Evolutionary conservation across 805 yeast genomes (phyloP).

Genomic region (Priceomyces carsonii): DNA sequence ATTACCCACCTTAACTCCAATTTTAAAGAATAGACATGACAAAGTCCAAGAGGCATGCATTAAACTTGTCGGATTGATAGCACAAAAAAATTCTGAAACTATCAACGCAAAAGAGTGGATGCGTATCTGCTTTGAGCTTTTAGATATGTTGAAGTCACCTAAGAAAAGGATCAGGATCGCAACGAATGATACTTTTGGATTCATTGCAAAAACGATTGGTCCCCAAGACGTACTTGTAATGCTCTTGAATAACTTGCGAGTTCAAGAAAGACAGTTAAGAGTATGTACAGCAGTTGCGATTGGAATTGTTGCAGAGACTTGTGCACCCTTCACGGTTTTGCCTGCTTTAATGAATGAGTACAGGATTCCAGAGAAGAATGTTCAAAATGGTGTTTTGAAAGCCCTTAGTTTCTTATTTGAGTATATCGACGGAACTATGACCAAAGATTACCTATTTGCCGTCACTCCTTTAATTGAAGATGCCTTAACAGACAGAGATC

Average conservation of each 20-base stretch:
- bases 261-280: conserved; percentile 94
- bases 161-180: conserved; percentile 75
- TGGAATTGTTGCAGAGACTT: conserved; percentile 92
- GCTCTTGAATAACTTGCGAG: conserved; percentile 77
- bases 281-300: conserved; percentile 98
- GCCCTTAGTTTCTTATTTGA: conserved; percentile 91
- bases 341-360: conserved; percentile 97
- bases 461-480: conserved; percentile 80
- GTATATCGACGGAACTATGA: conserved; percentile 73
- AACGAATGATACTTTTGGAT: conserved; percentile 90
- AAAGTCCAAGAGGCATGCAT: conserved; percentile 87
- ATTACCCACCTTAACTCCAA: conserved; percentile 87
- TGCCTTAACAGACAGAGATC: conserved; percentile 87
- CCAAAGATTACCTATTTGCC: conserved; percentile 80
- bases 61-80: conserved; percentile 77
- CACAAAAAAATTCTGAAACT: conserved; percentile 74
- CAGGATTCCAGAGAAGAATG: conserved; percentile 86
- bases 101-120: conserved; percentile 96
- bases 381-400: conserved; percentile 93
- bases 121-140: conserved; percentile 86
- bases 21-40: conserved; percentile 83
- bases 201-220: conserved; percentile 88
- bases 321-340: conserved; percentile 88
- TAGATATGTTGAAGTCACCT: conserved; percentile 85
- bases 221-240: conserved; percentile 93